Percentiles rank a stretch among this genome's conserved stretches.
Conservation (phyloP, 805 yeast genomes). For the Lipomyces yamanashiensis region DNA sequence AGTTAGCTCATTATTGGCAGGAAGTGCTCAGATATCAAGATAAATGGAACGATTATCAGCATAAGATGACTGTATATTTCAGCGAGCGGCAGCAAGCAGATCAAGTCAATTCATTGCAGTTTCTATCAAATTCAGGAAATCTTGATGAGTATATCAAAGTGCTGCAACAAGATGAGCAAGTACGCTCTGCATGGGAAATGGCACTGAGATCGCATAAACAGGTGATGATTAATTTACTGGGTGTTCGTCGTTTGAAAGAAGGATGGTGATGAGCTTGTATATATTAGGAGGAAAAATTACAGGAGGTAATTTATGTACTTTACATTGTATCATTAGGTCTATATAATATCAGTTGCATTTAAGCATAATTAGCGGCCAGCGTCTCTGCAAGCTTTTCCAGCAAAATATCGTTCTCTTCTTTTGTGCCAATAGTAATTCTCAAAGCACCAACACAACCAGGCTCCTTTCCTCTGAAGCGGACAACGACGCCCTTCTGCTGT, state of each 20-base stretch:
- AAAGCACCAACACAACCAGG: slow-evolving; percentile 86
- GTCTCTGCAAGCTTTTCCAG: slow-evolving; percentile 54
- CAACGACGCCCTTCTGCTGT: slow-evolving; percentile 72
- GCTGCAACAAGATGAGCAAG: slow-evolving; percentile 38
- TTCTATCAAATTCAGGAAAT: slow-evolving; percentile 25
- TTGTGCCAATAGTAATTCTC: slow-evolving; percentile 86
- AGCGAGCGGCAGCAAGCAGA: slow-evolving; percentile 40
- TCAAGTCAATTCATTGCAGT: slow-evolving; percentile 15
- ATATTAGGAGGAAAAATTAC: neutral
- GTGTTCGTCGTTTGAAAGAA: slow-evolving; percentile 26
- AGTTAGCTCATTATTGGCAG: slow-evolving; percentile 32
- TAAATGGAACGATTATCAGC: slow-evolving; percentile 39
- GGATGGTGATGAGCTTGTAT: slow-evolving; percentile 20
- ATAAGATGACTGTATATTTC: slow-evolving; percentile 37
- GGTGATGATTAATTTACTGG: slow-evolving; percentile 30
- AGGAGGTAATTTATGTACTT: neutral
- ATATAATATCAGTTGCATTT: neutral
- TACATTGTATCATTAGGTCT: neutral
- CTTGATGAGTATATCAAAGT: slow-evolving; percentile 37
- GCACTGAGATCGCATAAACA: slow-evolving; percentile 35
- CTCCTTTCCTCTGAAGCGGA: slow-evolving; percentile 89
- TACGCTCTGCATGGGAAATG: slow-evolving; percentile 33
- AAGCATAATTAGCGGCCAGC: slow-evolving; percentile 34
- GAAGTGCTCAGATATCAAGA: slow-evolving; percentile 34
- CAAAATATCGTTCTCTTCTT: slow-evolving; percentile 67